Conservation (phyloP, 73 alveolate genomes). For the Paramecium caudatum region DNA sequence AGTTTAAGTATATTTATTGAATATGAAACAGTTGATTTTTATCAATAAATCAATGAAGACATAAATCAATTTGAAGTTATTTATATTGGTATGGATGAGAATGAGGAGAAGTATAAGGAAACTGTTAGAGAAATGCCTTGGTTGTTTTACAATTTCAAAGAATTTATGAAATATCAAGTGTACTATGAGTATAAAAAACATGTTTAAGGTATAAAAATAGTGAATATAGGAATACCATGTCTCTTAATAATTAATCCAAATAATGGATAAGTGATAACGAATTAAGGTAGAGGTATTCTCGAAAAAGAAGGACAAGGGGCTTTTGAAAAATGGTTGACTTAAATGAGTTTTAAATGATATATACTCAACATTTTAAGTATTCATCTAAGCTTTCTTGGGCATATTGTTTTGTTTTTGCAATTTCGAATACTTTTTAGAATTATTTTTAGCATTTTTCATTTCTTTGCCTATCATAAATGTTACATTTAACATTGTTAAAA, state of each 20-base stretch:
- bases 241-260: background rate
- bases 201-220: slow-evolving; percentile 57
- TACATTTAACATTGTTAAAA: slow-evolving; percentile 51
- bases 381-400: slow-evolving; percentile 51
- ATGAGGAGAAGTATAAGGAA: slow-evolving; percentile 68
- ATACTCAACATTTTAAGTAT: slow-evolving; percentile 45
- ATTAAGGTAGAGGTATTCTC: slow-evolving; percentile 3
- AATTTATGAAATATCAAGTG: slow-evolving; percentile 58
- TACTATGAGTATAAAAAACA: slow-evolving; percentile 72
- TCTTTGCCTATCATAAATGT: background rate
- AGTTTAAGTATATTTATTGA: slow-evolving; percentile 37
- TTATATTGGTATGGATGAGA: slow-evolving; percentile 71
- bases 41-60: slow-evolving; percentile 67
- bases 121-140: slow-evolving; percentile 72
- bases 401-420: slow-evolving; percentile 18
- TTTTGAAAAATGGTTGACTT: slow-evolving; percentile 22
- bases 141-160: slow-evolving; percentile 75
- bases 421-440: slow-evolving; percentile 63
- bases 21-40: slow-evolving; percentile 34
- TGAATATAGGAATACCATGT: background rate
- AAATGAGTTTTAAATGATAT: slow-evolving; percentile 53
- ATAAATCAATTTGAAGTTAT: slow-evolving; percentile 66
- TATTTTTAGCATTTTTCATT: background rate
- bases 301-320: slow-evolving; percentile 43
- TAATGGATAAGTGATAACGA: background rate